Evolutionary conservation across 352 stramenopile species (phyloP), one percentile per base, ranked within the genome.

Genomic region (Thalassiosira ordinaria): DNA sequence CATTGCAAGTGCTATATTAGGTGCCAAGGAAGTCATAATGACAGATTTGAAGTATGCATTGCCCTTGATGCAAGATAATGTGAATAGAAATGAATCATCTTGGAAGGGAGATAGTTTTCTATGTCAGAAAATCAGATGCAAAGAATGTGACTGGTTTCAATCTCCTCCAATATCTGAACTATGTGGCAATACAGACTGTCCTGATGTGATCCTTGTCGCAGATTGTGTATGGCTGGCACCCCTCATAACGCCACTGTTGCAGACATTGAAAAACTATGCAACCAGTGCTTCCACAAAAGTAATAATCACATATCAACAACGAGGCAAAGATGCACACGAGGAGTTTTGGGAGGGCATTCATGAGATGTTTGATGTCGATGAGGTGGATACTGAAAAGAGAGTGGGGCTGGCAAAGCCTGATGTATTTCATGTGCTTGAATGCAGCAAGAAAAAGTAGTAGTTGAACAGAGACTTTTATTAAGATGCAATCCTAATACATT

Each of bases 231-330:
- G 85, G 85, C 29, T 89, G 46, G 44, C 70, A 9, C 52, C 67
- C 67, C 69, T 91, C 11, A 79, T 91, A 39, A 24, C 63, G 49
- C 85, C 85, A 52, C 59, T 91, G 24, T 31, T 91, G 14, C 39
- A 64, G 39, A 89, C 83, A 44, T 22, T 87, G 1, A 41, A 82
- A 63, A 29, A 27, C 51, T 80, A 77, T 22, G 56, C 69, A 55
- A 39, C 5, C 47, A 27, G 71, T 65, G 16, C 35, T 24, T 55
- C 67, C 35, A 76, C 59, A 22, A 67, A 53, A 69, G 65, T 89
- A 22, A 74, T 91, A 11, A 84, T 91, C n/a, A 84, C 82, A 6
- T 91, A 90, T 66, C 85, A 91, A 67, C 57, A 78, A 75, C 35
- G 85, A 62, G 85, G 82, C 13, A 80, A 59, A 33, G 60, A 73